Conservation (phyloP, 495 filamentous ascomycete species). For the Darksidea phi region DNA sequence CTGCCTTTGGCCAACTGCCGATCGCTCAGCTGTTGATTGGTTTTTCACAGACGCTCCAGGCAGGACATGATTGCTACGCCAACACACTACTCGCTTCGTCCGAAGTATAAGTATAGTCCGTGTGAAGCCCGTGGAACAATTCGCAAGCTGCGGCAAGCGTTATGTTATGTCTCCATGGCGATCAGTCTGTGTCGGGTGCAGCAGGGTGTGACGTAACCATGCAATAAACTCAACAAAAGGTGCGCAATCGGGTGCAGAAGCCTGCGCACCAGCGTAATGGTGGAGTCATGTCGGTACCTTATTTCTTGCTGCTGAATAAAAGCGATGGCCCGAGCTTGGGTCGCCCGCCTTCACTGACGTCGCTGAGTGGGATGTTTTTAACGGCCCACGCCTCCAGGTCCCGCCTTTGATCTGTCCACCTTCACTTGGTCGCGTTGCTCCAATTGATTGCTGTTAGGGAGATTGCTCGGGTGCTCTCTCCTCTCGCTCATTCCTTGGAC, state of each 20-base stretch:
- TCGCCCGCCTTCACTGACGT: neutral
- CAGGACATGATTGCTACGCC: too few species aligned
- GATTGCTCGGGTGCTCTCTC: too few species aligned
- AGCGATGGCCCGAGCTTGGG: neutral
- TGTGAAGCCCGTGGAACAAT: too few species aligned
- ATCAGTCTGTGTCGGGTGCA: too few species aligned
- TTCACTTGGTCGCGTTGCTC: neutral
- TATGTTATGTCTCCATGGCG: too few species aligned
- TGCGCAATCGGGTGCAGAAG: neutral
- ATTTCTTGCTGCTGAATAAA: neutral
- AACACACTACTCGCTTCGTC: too few species aligned
- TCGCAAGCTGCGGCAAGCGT: too few species aligned
- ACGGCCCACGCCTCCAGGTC: neutral
- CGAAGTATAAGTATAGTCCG: too few species aligned
- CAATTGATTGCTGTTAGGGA: neutral
- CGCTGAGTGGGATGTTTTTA: neutral
- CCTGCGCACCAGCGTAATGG: neutral
- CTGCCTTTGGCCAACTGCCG: too few species aligned
- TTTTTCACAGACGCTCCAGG: too few species aligned
- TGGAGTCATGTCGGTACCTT: neutral
- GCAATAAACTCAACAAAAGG: neutral
- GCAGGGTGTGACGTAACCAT: neutral
- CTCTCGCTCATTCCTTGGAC: too few species aligned
- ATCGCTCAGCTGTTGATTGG: too few species aligned
- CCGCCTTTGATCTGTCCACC: neutral